Percentiles rank a stretch among this genome's conserved stretches.
Evolutionary conservation across 768 basidiomycete genomes (phyloP).

Genomic region (Agrocybe pediades): DNA sequence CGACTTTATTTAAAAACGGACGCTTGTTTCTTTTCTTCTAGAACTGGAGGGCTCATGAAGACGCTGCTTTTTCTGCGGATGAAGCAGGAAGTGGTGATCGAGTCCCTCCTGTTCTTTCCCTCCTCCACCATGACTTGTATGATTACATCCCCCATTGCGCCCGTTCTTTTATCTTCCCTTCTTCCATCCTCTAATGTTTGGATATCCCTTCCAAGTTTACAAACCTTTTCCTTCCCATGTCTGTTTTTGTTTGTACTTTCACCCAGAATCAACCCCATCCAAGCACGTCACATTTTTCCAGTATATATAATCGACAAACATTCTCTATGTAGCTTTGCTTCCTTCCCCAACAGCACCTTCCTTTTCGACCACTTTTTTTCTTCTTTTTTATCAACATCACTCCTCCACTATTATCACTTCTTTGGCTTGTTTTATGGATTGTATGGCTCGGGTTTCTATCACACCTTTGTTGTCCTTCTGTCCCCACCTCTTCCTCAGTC

Average conservation of each 20-base stretch:
- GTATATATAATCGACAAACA: slow-evolving; percentile 8
- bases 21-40: slow-evolving; percentile 59
- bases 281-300: background rate
- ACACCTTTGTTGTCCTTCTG: slow-evolving; percentile 64
- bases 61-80: slow-evolving; percentile 10
- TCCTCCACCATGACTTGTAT: slow-evolving; percentile 18
- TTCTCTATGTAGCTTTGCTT: slow-evolving; percentile 1
- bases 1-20: slow-evolving; percentile 62
- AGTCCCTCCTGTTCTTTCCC: slow-evolving; percentile 20
- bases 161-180: slow-evolving; percentile 25
- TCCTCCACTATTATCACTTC: slow-evolving; percentile 12
- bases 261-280: background rate
- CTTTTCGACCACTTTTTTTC: slow-evolving; percentile 23
- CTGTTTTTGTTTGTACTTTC: slow-evolving; percentile 5
- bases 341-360: slow-evolving; percentile 10
- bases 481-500: slow-evolving; percentile 54
- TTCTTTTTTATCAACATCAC: slow-evolving; percentile 13
- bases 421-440: slow-evolving; percentile 4
- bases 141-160: slow-evolving; percentile 27
- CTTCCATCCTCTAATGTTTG: slow-evolving; percentile 16
- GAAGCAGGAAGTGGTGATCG: slow-evolving; percentile 3
- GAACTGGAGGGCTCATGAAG: slow-evolving; percentile 8
- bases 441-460: slow-evolving; percentile 13
- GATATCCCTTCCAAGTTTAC: slow-evolving; percentile 10
- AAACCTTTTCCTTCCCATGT: background rate